These are phyloP conservation scores for Talaromyces sp. DNA, from an alignment of 2,329 filamentous ascomycete genomes.

Conservation along the genomic window DNA sequence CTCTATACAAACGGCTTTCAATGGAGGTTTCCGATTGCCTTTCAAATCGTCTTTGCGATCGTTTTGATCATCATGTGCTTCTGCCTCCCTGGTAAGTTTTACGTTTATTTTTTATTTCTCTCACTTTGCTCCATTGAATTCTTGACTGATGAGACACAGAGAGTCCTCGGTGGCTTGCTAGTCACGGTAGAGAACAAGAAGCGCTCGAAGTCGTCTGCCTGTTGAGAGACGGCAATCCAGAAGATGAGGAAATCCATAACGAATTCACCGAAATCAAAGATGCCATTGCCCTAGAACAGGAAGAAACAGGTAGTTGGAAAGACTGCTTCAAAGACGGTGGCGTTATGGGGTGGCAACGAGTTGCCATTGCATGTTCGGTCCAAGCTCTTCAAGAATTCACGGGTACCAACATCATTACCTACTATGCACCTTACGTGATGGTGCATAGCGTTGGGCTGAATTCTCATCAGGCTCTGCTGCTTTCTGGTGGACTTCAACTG, in stretches of 20 bases:
- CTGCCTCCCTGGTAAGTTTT: slow-evolving; percentile 42
- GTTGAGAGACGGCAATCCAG: slow-evolving; percentile 45
- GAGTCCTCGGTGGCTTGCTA: slow-evolving; percentile 55
- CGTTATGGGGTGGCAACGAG: slow-evolving; percentile 54
- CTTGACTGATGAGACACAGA: slow-evolving; percentile 21
- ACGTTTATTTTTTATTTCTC: not conserved
- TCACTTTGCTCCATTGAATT: not conserved
- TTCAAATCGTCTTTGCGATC: slow-evolving; percentile 54
- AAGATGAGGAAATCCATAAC: slow-evolving; percentile 41
- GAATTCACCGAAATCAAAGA: slow-evolving; percentile 52
- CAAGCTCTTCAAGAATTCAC: slow-evolving; percentile 51
- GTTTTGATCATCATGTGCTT: slow-evolving; percentile 48
- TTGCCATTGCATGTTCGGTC: slow-evolving; percentile 53
- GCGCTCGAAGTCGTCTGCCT: slow-evolving; percentile 44
- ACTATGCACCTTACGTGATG: slow-evolving; percentile 42
- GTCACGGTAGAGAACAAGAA: slow-evolving; percentile 52
- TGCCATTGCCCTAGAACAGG: slow-evolving; percentile 42
- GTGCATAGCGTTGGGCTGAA: slow-evolving; percentile 38
- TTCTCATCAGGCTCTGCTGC: slow-evolving; percentile 32
- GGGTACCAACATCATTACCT: slow-evolving; percentile 43
- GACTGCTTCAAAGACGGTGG: slow-evolving; percentile 46
- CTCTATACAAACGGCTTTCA: slow-evolving; percentile 42
- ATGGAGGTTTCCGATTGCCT: slow-evolving; percentile 55
- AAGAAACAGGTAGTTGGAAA: slow-evolving; percentile 48
- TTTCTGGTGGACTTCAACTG: slow-evolving; percentile 49